These are phyloP conservation scores for Xylariomycetidae sp. DNA, from an alignment of 2,329 filamentous ascomycete genomes.

Conservation along the genomic window DNA sequence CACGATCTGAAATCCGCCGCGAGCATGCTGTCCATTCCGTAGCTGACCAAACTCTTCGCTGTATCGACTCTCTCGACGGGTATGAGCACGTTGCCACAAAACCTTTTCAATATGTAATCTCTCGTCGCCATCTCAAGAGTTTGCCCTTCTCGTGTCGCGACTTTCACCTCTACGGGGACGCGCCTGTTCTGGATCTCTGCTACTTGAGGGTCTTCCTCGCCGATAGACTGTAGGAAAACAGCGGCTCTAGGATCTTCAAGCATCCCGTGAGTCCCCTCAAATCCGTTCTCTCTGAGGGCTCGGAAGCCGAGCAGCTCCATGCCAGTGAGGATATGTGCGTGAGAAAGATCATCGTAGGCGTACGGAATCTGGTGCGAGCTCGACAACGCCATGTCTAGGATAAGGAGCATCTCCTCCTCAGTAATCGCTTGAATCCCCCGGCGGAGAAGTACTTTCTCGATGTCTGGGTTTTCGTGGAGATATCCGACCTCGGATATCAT, in stretches of 20 bases:
- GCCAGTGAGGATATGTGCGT: slow-evolving; percentile 20
- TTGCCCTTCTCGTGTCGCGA: neutral
- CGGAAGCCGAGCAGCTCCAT: slow-evolving; percentile 17
- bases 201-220: neutral
- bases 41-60: neutral
- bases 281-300: slow-evolving; percentile 15
- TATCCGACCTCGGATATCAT: slow-evolving; percentile 32
- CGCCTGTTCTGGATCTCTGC: neutral
- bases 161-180: neutral
- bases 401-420: slow-evolving; percentile 17
- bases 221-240: slow-evolving; percentile 6
- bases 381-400: slow-evolving; percentile 21
- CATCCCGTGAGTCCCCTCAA: slow-evolving; percentile 4
- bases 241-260: slow-evolving; percentile 15
- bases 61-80: neutral
- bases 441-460: slow-evolving; percentile 10
- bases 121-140: neutral
- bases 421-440: slow-evolving; percentile 15
- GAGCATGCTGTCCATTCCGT: neutral
- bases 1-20: neutral
- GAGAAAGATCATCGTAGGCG: slow-evolving; percentile 4
- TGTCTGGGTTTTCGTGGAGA: slow-evolving; percentile 23
- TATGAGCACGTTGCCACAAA: neutral
- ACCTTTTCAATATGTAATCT: neutral
- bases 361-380: slow-evolving; percentile 1